Evolutionary conservation across 371 early-diverging fungal genomes (phyloP), one percentile per base, ranked within the genome.

Genomic region (Fennellomyces sp.): DNA sequence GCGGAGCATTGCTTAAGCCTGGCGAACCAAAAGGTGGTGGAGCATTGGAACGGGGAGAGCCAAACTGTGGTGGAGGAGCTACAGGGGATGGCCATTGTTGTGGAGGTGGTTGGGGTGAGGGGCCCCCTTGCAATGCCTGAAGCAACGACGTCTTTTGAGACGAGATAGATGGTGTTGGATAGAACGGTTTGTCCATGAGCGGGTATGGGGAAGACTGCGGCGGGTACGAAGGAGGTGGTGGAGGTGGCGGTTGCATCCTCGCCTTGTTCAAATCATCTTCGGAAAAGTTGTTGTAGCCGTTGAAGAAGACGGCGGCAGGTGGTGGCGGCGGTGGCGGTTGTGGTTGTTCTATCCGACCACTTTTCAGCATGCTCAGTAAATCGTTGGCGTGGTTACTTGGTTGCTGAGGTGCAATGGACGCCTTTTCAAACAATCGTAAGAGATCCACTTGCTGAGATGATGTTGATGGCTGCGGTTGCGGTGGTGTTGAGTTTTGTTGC

Each of bases 91-190:
- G 61, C 28, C 26, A 55, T 36, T 23, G 45, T 23, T 49, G 49
- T 26, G 5, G 38, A 13, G 10, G 48, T 27, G 7, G 26, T 41
- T 17, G 52, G 31, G 35, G 58, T 48, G 21, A 12, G 7, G 19
- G 5, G 13, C 72, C 72, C 6, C 73, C 73, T 51, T 78, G 75
- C 7, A 78, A 66, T 25, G 73, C 66, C 31, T 78, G 78, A 36
- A 84, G 50, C 39, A 82, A 68, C 0, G 81, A 63, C 15, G 74
- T 64, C 60, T 78, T 80, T 49, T 80, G 72, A 15, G 78, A 80
- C 13, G 80, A 77, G 19, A 74, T 68, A 11, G 75, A n/a, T n/a
- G n/a, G n/a, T n/a, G n/a, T n/a, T n/a, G n/a, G n/a, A n/a, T n/a
- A n/a, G n/a, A n/a, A n/a, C n/a, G n/a, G n/a, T n/a, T n/a, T n/a